Evolutionary conservation across 1,284 basidiomycete genomes (phyloP).

Genomic region (Cryptococcus deneoformans): DNA sequence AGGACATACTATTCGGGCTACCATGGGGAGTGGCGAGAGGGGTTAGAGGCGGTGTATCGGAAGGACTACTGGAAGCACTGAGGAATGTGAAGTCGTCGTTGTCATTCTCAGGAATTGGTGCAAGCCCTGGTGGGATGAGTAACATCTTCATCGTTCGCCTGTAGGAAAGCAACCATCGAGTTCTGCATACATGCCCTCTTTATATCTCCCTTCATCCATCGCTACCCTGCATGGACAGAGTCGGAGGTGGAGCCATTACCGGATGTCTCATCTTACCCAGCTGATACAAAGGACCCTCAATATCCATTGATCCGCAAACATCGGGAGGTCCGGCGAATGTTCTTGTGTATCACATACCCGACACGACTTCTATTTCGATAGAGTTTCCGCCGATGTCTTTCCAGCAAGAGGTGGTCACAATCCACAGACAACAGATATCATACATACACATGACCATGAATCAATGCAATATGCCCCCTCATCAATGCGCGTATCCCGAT

Average conservation of each 20-base stretch:
- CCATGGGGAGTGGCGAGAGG: background rate
- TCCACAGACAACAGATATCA: background rate
- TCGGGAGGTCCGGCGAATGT: background rate
- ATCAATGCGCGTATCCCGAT: no score
- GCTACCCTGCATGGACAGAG: background rate
- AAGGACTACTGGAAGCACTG: background rate
- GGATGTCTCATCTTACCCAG: background rate
- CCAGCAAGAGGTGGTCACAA: background rate
- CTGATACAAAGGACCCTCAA: background rate
- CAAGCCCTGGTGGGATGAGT: background rate
- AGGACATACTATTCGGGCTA: no score
- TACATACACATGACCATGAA: background rate
- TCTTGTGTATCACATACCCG: background rate
- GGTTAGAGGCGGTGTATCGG: background rate
- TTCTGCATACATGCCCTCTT: no score
- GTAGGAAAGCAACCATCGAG: background rate
- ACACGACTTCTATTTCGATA: background rate
- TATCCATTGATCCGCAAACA: background rate
- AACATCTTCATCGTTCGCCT: background rate
- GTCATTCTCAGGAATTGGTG: conserved; percentile 5
- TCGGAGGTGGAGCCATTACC: background rate
- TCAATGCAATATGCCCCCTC: background rate
- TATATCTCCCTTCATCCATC: no score
- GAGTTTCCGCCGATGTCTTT: background rate
- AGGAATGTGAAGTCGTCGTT: no score